Base-by-base conservation (phyloP, 176 grass and related monocot species). In the Oryza meyeriana region DNA sequence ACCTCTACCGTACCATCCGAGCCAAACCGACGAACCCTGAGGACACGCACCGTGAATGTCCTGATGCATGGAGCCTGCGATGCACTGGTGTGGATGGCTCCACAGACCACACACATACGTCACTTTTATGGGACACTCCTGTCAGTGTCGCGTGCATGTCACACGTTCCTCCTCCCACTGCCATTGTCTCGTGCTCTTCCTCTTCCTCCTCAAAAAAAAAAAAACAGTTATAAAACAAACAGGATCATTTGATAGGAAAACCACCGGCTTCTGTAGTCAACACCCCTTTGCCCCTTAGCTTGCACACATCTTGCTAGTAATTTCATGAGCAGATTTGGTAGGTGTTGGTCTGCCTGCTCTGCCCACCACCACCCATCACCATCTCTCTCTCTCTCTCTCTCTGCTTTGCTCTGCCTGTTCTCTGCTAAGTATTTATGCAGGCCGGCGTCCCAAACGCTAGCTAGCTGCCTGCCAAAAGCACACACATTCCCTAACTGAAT, bases 301-400 rank as follows among this genome's bases (percentile, higher is more conserved):
- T 61, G 64, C 73, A 8, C 63, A 32, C n/a, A n/a, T n/a, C n/a
- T n/a, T n/a, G n/a, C n/a, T n/a, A n/a, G n/a, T n/a, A n/a, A n/a
- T n/a, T n/a, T n/a, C n/a, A n/a, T n/a, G n/a, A n/a, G n/a, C n/a
- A n/a, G n/a, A 72, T 85, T 89, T 17, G 83, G 87, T 89, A 75
- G 71, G 77, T 24, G 81, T 88, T 84, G 81, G 81, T 88, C 47
- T 18, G 87, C 52, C 86, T 79, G 81, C 87, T 26, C 87, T 69
- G 82, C 77, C 87, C 61, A 89, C 82, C 81, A 34, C 81, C 27
- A 20, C 17, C 26, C 14, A 9, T 4, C 17, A 29, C 38, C 14
- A 9, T 27, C 78, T 27, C 28, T 31, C 22, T n/a, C 11, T 47
- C 1, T 59, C 50, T 16, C 38, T 11, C 48, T 52, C 72, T 52